These are phyloP conservation scores for Coniella lustricola DNA, from an alignment of 2,329 filamentous ascomycete species.

Conservation along the genomic window DNA sequence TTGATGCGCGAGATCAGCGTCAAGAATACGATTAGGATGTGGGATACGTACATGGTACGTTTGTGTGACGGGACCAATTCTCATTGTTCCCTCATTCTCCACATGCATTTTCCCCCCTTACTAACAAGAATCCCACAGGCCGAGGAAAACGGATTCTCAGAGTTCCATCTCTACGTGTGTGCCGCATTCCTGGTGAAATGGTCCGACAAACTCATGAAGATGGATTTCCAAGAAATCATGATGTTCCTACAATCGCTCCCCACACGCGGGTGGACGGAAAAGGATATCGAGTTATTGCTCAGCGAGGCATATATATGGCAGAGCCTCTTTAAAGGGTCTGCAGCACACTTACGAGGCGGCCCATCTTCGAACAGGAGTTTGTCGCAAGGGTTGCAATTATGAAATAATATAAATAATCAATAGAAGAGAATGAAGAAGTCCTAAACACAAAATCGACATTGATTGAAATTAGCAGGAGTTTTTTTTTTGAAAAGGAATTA, in stretches of 20 bases:
- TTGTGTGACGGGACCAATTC: no score
- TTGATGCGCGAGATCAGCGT: conserved; percentile 97
- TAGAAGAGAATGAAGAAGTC: not conserved
- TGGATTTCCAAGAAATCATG: conserved; percentile 99
- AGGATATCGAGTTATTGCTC: conserved; percentile 90
- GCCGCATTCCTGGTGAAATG: conserved; percentile 97
- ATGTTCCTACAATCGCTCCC: conserved; percentile 97
- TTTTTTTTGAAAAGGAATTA: no score
- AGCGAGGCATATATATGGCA: conserved; percentile 99
- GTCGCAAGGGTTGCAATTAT: conserved; percentile 35
- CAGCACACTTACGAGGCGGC: conserved; percentile 68
- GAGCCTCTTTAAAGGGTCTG: conserved; percentile 88
- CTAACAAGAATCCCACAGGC: conserved; percentile 50
- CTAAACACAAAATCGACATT: no score
- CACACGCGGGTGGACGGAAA: conserved; percentile 91
- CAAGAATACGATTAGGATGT: conserved; percentile 96
- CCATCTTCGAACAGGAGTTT: conserved; percentile 32
- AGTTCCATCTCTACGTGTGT: conserved; percentile 97
- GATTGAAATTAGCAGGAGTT: no score
- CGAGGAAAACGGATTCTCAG: conserved; percentile 96
- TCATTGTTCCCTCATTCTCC: not conserved
- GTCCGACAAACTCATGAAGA: conserved; percentile 88
- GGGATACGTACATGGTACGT: conserved; percentile 95
- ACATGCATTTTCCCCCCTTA: not conserved
- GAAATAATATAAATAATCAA: not conserved